Evolutionary conservation across 2,329 filamentous ascomycete genomes (phyloP), one percentile per base, ranked within the genome.

Genomic region (Penicillium italicum): DNA sequence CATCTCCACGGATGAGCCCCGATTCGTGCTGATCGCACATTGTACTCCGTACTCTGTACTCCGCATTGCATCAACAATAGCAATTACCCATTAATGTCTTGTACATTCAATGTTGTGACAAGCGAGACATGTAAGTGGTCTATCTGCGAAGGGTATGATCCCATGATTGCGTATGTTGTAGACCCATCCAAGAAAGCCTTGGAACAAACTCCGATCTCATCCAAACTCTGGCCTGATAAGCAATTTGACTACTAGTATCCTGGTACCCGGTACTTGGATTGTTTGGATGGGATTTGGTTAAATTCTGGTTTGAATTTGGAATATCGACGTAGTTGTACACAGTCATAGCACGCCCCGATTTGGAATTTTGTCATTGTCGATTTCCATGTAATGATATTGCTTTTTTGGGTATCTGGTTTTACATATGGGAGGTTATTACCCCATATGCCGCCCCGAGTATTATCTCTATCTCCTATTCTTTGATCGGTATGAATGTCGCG

Each of bases 101-200:
- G 11, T 22, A 33, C 8, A 22, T 18, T 36, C 16, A 18, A 10
- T n/a, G 16, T n/a, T 24, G 22, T 5, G 24, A 24, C 5, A 24
- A 41, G 22, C 14, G 4, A 16, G 20, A 10, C 12, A 14, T 28
- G 42, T 18, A 22, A 45, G 12, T 16, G 24, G 24, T 30, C 26
- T 14, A 40, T 41, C 5, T 20, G 37, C 37, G 28, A 41, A 43
- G 30, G 26, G 36, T 49, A 54, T 54, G 51, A 54, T 42, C 31
- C 44, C 45, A 54, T 20, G n/a, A 54, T 50, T 54, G 45, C 51
- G 51, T 54, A 28, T 28, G 5, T 5, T 28, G 26, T 28, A 54
- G 14, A 16, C 22, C 14, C 14, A 16, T 16, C 28, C 50, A 11
- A 43, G 40, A 31, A 42, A 53, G 16, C 36, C 46, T 31, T 49